Conservation (phyloP, 2,329 filamentous ascomycete species). For the Xylaria sp. region DNA sequence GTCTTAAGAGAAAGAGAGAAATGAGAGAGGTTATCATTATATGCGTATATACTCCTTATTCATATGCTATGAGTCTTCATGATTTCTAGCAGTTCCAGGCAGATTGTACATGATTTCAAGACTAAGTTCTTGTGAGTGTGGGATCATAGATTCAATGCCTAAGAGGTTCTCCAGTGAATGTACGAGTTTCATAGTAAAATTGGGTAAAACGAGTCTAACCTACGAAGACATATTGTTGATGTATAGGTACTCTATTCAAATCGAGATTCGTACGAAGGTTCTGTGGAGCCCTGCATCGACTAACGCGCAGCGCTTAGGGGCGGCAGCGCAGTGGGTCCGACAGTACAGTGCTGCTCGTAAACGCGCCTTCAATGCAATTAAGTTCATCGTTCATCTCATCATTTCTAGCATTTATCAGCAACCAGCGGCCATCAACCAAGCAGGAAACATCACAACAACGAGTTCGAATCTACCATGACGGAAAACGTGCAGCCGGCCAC, state of each 20-base stretch:
- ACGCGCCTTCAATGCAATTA: constrained; percentile 2
- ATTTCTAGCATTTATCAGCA: background rate
- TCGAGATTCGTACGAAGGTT: background rate
- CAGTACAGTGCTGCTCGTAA: background rate
- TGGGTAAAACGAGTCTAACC: background rate
- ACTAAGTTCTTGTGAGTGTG: background rate
- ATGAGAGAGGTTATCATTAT: background rate
- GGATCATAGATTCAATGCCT: background rate
- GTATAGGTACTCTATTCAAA: background rate
- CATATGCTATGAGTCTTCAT: background rate
- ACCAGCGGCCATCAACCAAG: background rate
- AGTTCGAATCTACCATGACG: constrained; percentile 43
- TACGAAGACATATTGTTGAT: background rate
- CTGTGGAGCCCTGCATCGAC: too few relatives aligned
- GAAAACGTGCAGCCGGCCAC: constrained; percentile 48
- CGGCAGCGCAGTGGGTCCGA: background rate
- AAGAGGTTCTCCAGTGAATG: background rate
- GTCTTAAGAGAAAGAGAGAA: constrained; percentile 11
- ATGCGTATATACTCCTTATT: background rate
- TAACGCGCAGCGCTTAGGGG: background rate
- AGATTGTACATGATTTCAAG: background rate
- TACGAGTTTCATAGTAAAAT: background rate
- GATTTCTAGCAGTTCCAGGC: background rate
- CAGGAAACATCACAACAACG: constrained; percentile 19
- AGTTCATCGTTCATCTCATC: background rate